A percentile compares a stretch with the other conserved stretches of the same genome.
Conservation (phyloP, 2,329 filamentous ascomycete genomes). For the Remersonia thermophila region DNA sequence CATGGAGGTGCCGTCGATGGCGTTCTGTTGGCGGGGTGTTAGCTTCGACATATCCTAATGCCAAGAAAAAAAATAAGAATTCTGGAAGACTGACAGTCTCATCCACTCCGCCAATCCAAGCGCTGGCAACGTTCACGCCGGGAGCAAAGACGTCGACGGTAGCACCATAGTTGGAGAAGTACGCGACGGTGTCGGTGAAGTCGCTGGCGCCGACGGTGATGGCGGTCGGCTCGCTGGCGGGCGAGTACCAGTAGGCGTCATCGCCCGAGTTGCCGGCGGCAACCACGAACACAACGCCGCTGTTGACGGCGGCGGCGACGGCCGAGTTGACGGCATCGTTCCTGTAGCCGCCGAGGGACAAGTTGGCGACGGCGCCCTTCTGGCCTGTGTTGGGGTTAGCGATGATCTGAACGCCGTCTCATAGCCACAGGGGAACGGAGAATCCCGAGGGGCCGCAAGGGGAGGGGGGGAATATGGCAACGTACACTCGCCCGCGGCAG, state of each 20-base stretch:
- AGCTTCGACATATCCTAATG: neutral
- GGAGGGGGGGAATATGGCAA: too few species aligned
- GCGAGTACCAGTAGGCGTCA: conserved; percentile 31
- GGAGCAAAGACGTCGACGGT: conserved; percentile 40
- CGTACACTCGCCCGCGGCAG: conserved; percentile 16
- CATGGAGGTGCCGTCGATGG: conserved; percentile 35
- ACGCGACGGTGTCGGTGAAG: conserved; percentile 22
- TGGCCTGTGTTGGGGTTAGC: conserved; percentile 9
- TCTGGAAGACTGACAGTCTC: conserved; percentile 11
- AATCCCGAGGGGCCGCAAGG: too few species aligned
- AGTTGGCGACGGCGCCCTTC: conserved; percentile 39
- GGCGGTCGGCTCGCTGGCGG: conserved; percentile 33
- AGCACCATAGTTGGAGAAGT: conserved; percentile 40
- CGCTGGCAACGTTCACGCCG: conserved; percentile 32
- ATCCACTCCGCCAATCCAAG: conserved; percentile 29
- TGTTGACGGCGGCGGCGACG: conserved; percentile 31
- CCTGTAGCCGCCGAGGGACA: conserved; percentile 39
- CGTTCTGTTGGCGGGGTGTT: conserved; percentile 16
- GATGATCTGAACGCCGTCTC: too few species aligned
- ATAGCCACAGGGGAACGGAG: too few species aligned
- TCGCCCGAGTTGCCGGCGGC: conserved; percentile 39
- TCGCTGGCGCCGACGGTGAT: conserved; percentile 43
- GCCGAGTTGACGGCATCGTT: conserved; percentile 39
- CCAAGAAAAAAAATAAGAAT: neutral
- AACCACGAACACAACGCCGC: conserved; percentile 40